Conservation (phyloP, 306 rosid species). For the Citrullus amarus region DNA sequence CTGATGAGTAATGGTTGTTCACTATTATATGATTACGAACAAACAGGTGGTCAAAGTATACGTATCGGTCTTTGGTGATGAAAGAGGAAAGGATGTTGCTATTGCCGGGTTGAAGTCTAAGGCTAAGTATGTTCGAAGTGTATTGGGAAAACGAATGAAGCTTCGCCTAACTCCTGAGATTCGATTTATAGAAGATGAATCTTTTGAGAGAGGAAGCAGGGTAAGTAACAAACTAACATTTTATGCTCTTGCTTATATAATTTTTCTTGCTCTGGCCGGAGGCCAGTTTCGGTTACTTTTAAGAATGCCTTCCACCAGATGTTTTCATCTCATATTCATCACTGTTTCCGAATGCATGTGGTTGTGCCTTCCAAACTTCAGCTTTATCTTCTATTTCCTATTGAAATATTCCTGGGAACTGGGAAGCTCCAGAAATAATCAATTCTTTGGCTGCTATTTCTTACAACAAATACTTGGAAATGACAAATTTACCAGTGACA, state of each 20-base stretch:
- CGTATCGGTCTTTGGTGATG: conserved; percentile 90
- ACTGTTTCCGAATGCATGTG: background rate
- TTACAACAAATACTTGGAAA: background rate
- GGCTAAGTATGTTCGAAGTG: conserved; percentile 73
- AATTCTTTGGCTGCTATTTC: background rate
- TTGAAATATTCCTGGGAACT: background rate
- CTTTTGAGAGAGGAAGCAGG: conserved; percentile 95
- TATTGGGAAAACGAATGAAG: conserved; percentile 79
- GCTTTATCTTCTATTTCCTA: background rate
- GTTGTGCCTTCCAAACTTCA: background rate
- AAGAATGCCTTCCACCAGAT: background rate
- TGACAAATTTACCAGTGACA: background rate
- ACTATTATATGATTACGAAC: background rate
- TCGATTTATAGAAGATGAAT: conserved; percentile 79
- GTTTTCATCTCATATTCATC: background rate
- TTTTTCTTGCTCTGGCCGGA: background rate
- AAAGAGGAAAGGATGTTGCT: conserved; percentile 87
- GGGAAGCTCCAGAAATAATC: background rate
- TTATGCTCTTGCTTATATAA: background rate
- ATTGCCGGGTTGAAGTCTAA: conserved; percentile 82
- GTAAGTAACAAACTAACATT: conserved; percentile 19
- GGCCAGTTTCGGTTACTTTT: background rate
- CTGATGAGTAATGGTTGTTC: background rate
- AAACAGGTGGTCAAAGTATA: conserved; percentile 73
- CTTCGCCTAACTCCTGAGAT: conserved; percentile 85